phyloP scores from a whole-genome alignment of 352 stramenopile species.

The Phytophthora megakarya region DNA sequence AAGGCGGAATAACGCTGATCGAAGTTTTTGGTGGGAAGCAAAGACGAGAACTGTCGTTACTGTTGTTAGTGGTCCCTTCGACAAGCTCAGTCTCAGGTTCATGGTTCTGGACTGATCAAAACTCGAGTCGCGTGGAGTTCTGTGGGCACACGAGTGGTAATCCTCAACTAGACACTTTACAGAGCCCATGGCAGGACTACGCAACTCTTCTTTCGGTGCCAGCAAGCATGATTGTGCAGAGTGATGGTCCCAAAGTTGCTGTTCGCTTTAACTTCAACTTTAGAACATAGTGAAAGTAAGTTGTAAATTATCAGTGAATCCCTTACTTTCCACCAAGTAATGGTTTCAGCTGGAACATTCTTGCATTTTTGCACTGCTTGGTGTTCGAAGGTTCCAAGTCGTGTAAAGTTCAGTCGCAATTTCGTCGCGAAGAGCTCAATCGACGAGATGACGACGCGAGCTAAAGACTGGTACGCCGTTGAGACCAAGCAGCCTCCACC shows the following conservation, averaged over 20 bases:
- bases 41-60: background rate
- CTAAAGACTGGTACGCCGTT: background rate
- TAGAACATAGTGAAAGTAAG: background rate
- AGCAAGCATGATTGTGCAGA: too few relatives aligned
- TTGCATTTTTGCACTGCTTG: background rate
- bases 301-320: background rate
- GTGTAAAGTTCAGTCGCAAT: constrained; percentile 10
- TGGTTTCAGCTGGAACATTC: constrained; percentile 27
- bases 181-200: too few relatives aligned
- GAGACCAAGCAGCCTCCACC: constrained; percentile 1
- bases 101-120: constrained; percentile 1
- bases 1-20: background rate
- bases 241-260: constrained; percentile 17
- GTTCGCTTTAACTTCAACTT: constrained; percentile 13
- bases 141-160: background rate
- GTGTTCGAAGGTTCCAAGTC: too few relatives aligned
- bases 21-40: background rate
- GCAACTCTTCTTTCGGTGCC: too few relatives aligned
- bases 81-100: background rate
- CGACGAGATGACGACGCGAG: background rate
- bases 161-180: background rate
- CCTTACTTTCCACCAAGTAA: constrained; percentile 1
- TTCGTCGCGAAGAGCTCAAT: constrained; percentile 11
- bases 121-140: too few relatives aligned
- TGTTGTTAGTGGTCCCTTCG: background rate